Percentiles rank a stretch among this genome's conserved stretches.
Evolutionary conservation across 139 green algal genomes (phyloP).

Genomic region (Eudorina sp.): DNA sequence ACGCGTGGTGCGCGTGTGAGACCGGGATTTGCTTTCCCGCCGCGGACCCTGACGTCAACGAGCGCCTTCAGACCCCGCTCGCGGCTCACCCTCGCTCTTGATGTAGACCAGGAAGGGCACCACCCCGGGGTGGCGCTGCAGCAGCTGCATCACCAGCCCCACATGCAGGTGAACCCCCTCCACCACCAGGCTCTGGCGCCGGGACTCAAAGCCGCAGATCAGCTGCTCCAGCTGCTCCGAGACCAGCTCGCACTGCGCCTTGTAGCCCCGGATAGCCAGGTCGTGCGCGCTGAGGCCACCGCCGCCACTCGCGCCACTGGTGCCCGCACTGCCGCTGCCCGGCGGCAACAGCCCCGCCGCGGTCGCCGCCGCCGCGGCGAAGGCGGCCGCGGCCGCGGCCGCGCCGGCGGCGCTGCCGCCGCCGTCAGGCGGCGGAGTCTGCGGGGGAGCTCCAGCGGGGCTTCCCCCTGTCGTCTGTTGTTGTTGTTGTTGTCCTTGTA

Average conservation of each 20-base stretch:
- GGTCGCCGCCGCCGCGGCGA: not conserved
- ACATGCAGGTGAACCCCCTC: constrained; percentile 84
- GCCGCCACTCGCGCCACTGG: too few species aligned
- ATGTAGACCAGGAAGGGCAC: constrained; percentile 97
- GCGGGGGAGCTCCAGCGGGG: not conserved
- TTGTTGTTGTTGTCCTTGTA: not conserved
- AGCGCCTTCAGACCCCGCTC: not conserved
- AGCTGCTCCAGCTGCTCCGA: constrained; percentile 81
- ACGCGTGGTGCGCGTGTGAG: too few species aligned
- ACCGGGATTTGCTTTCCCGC: too few species aligned
- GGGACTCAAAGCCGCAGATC: constrained; percentile 65
- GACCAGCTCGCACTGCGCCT: constrained; percentile 89
- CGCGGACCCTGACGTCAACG: too few species aligned
- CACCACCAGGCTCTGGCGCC: constrained; percentile 49
- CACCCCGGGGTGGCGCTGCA: constrained; percentile 74
- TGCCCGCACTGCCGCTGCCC: too few species aligned
- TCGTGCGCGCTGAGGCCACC: constrained; percentile 1
- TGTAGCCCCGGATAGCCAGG: constrained; percentile 79
- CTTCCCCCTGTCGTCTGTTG: not conserved
- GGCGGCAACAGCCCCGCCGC: not conserved
- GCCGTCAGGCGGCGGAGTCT: not conserved
- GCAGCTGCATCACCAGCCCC: constrained; percentile 78
- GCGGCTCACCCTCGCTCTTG: constrained; percentile 43
- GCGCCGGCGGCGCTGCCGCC: not conserved
- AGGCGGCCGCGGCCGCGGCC: not conserved